Evolutionary conservation across 148 eudicot genomes (phyloP), one percentile per base, ranked within the genome.

Genomic region (Rhododendron williamsianum): DNA sequence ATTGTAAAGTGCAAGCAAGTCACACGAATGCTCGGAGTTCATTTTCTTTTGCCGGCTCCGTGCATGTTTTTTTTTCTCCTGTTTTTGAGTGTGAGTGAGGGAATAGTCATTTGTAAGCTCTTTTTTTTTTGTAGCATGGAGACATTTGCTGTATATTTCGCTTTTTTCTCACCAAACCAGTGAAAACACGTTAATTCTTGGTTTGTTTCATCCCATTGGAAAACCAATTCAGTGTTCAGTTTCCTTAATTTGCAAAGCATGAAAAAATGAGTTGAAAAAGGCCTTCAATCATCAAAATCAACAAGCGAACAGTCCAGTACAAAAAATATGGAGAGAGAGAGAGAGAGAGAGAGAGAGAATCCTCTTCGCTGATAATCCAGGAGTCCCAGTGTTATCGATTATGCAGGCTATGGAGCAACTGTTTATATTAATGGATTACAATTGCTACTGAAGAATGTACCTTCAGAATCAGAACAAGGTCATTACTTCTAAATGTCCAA

Each of bases 321-420:
- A 46, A 46, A 46, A 45, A 46, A 43, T 7, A 46, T 46, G 49
- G 49, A 19, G 43, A 19, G 65, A 6, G 65, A 19, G 65, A 58
- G 48, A 45, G 48, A 45, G 65, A 19, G 65, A 58, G 48, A 45
- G 48, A 45, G 43, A 41, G 38, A 73, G 77, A 35, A 10, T 33
- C 23, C 77, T 73, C 77, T 73, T 33, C n/a, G 19, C 25, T 38
- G 46, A 74, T 74, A 38, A 41, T 19, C 78, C 23, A 38, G 19
- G 9, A 18, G 36, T 15, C 46, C 30, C 30, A 0, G 48, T 74
- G 78, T 74, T 36, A 10, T 38, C 38, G 27, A 10, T 38, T 21
- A 38, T 74, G 78, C 78, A 74, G 48, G 78, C 78, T 18, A 38
- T 74, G 78, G 46, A 38, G n/a, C 45, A 74, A 74, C 78, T 74